Conservation (phyloP, 352 stramenopile species). For the Aphanomyces astaci region DNA sequence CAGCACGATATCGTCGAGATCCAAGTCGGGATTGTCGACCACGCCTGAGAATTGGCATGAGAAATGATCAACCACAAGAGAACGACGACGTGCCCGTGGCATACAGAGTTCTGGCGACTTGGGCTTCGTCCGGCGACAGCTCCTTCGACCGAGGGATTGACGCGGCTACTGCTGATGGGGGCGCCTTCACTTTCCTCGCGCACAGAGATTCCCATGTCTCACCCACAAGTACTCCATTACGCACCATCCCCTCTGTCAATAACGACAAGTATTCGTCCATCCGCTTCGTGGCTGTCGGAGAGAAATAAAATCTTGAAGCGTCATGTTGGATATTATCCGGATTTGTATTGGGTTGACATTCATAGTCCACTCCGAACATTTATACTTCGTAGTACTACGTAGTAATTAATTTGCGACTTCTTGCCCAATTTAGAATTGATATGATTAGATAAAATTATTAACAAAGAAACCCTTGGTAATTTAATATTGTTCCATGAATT, state of each 20-base stretch:
- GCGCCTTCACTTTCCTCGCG: background rate
- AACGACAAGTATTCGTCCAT: background rate
- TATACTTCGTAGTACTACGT: no score
- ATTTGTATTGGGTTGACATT: background rate
- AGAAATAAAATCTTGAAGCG: background rate
- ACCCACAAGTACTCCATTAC: background rate
- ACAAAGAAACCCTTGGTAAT: no score
- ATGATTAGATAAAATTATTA: no score
- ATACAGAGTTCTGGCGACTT: background rate
- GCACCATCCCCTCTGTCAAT: conserved; percentile 4
- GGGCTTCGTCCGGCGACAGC: background rate
- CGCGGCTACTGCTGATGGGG: background rate
- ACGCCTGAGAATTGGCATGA: background rate
- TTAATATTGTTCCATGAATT: no score
- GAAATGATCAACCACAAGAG: background rate
- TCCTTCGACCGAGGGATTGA: background rate
- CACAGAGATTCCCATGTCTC: conserved; percentile 11
- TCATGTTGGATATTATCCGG: background rate
- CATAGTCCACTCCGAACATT: background rate
- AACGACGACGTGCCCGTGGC: background rate
- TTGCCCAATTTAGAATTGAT: no score
- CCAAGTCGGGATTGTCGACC: background rate
- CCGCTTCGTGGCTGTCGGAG: background rate
- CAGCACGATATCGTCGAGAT: conserved; percentile 4
- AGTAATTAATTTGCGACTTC: no score